Conservation (phyloP, 305 asterid genomes). For the Fraxinus velutina region DNA sequence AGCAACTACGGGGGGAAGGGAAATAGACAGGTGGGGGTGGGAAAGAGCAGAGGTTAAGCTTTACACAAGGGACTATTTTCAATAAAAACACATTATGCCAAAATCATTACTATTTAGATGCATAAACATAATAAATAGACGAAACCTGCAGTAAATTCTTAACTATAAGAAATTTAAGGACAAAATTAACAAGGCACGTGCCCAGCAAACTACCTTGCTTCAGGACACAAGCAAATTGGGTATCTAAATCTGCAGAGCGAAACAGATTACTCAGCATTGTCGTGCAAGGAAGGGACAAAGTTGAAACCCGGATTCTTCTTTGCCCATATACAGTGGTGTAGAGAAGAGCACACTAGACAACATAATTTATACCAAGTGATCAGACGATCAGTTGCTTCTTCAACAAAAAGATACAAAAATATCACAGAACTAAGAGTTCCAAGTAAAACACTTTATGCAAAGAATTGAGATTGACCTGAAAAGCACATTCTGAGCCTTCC, state of each 20-base stretch:
- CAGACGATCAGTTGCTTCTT: slow-evolving; percentile 11
- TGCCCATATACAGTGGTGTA: slow-evolving; percentile 82
- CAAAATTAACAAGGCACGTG: neutral
- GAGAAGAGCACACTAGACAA: slow-evolving; percentile 74
- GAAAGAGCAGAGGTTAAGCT: neutral
- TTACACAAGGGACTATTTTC: neutral
- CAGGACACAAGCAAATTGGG: slow-evolving; percentile 70
- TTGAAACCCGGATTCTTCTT: slow-evolving; percentile 87
- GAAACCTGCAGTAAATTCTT: neutral
- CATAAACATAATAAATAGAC: neutral
- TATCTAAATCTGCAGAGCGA: slow-evolving; percentile 81
- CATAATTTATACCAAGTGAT: slow-evolving; percentile 24
- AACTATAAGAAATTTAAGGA: neutral
- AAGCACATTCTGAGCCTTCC: slow-evolving; percentile 82
- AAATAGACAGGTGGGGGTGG: neutral
- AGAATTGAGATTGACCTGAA: slow-evolving; percentile 54
- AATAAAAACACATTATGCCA: neutral
- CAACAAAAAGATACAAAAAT: neutral
- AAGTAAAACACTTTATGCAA: slow-evolving; percentile 6
- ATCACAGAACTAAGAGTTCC: neutral
- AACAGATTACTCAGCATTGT: slow-evolving; percentile 70
- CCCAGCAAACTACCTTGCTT: slow-evolving; percentile 42
- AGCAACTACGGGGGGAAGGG: neutral
- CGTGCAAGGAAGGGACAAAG: slow-evolving; percentile 79
- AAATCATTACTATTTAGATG: neutral